phyloP scores from a whole-genome alignment of 2,329 filamentous ascomycete species.

The Penicillium hesseltinei region DNA sequence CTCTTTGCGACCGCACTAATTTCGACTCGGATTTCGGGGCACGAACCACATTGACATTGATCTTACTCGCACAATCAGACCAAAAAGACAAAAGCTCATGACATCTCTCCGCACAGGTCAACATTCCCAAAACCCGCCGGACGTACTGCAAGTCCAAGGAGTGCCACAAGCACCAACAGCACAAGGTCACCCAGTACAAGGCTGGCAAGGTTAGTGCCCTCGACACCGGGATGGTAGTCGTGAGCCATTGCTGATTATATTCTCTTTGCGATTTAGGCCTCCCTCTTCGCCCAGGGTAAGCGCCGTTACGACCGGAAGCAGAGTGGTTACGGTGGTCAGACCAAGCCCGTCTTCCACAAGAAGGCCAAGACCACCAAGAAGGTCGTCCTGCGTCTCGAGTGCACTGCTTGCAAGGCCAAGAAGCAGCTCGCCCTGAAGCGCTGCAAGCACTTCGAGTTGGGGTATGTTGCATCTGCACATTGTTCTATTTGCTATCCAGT shows the following conservation, averaged over 20 bases:
- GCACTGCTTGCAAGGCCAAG: slow-evolving; percentile 97
- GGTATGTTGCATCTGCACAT: slow-evolving; percentile 60
- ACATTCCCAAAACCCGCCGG: slow-evolving; percentile 96
- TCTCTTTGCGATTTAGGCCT: slow-evolving; percentile 58
- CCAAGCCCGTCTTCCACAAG: slow-evolving; percentile 99
- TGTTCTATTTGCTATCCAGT: slow-evolving; percentile 14
- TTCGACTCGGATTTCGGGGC: slow-evolving; percentile 13
- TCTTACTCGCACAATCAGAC: slow-evolving; percentile 1
- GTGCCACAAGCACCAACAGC: slow-evolving; percentile 88
- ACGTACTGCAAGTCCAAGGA: slow-evolving; percentile 97
- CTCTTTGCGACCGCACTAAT: slow-evolving; percentile 6
- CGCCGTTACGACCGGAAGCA: slow-evolving; percentile 99
- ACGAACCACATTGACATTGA: slow-evolving; percentile 7
- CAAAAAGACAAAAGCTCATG: slow-evolving; percentile 25
- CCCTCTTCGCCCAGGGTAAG: slow-evolving; percentile 97
- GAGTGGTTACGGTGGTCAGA: slow-evolving; percentile 99
- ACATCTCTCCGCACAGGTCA: slow-evolving; percentile 63
- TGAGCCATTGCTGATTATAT: slow-evolving; percentile 28
- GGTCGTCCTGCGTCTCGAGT: slow-evolving; percentile 97
- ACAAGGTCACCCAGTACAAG: slow-evolving; percentile 97
- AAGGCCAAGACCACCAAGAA: slow-evolving; percentile 99
- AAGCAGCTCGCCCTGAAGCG: slow-evolving; percentile 96
- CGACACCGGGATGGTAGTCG: slow-evolving; percentile 16
- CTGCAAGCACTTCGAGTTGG: slow-evolving; percentile 99
- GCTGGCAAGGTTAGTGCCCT: slow-evolving; percentile 71